Percentiles rank a stretch among this genome's conserved stretches.
These are phyloP conservation scores for Fusarium sp. DNA, from an alignment of 2,329 filamentous ascomycete genomes.

Conservation along the genomic window DNA sequence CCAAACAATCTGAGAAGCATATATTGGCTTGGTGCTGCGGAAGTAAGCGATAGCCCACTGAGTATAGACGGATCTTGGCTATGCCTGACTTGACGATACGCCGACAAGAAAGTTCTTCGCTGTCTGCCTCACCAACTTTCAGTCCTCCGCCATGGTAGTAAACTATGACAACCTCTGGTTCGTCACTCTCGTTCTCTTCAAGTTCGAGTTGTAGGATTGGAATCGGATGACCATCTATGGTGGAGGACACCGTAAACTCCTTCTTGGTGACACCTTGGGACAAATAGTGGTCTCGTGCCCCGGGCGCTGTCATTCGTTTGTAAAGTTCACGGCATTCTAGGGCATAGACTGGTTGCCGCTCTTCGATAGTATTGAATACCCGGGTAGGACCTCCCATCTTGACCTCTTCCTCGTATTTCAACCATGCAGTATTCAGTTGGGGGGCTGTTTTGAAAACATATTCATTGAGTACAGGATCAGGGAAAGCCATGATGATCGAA, in stretches of 20 bases:
- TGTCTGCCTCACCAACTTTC: constrained; percentile 60
- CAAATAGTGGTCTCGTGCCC: constrained; percentile 52
- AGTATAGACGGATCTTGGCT: constrained; percentile 52
- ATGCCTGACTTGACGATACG: constrained; percentile 51
- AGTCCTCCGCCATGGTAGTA: constrained; percentile 63
- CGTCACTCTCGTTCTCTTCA: constrained; percentile 7
- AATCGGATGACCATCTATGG: constrained; percentile 49
- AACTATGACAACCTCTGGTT: constrained; percentile 49
- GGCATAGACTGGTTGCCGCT: constrained; percentile 55
- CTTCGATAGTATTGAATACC: constrained; percentile 40
- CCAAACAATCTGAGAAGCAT: constrained; percentile 56
- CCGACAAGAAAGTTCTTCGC: constrained; percentile 61
- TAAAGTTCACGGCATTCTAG: constrained; percentile 54
- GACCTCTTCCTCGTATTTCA: constrained; percentile 51
- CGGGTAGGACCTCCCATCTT: constrained; percentile 32
- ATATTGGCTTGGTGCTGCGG: constrained; percentile 53
- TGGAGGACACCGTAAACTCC: constrained; percentile 49
- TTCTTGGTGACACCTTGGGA: constrained; percentile 48
- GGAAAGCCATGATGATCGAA: constrained; percentile 24
- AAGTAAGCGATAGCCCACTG: constrained; percentile 59
- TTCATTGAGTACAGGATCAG: constrained; percentile 30
- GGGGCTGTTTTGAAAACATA: constrained; percentile 51
- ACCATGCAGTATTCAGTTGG: constrained; percentile 55
- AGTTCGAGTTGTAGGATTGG: constrained; percentile 52
- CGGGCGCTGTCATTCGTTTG: constrained; percentile 50